A percentile compares a stretch with the other conserved stretches of the same genome.
These are phyloP conservation scores for Trypanosomatidae sp. DNA, from an alignment of 208 protist species.

Conservation along the genomic window DNA sequence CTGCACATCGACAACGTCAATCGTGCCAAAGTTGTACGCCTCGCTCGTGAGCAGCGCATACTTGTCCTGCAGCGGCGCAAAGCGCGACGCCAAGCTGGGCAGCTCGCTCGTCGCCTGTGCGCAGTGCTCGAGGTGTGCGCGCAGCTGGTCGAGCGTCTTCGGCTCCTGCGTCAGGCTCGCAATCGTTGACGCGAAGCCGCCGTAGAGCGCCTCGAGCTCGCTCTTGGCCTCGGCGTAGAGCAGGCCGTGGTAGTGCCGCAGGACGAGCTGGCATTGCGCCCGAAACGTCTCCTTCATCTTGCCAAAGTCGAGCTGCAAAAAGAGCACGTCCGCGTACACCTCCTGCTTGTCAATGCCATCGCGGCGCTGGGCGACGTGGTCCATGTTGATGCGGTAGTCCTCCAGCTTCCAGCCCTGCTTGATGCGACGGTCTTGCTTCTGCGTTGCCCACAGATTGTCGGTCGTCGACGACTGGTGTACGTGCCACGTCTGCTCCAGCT, in stretches of 20 bases:
- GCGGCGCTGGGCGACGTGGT: slow-evolving; percentile 88
- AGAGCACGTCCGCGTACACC: slow-evolving; percentile 89
- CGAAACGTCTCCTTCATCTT: slow-evolving; percentile 95
- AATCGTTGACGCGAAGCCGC: slow-evolving; percentile 70
- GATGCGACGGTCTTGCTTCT: slow-evolving; percentile 87
- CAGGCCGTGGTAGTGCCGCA: slow-evolving; percentile 91
- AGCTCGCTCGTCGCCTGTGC: slow-evolving; percentile 63
- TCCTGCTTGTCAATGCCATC: slow-evolving; percentile 94
- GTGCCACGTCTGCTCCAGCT: slow-evolving; percentile 92
- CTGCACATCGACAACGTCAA: slow-evolving; percentile 66
- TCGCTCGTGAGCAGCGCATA: slow-evolving; percentile 90
- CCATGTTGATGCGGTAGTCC: slow-evolving; percentile 92
- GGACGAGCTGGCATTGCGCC: slow-evolving; percentile 91
- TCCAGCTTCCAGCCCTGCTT: slow-evolving; percentile 90
- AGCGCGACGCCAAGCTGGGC: slow-evolving; percentile 70
- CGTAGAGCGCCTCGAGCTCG: slow-evolving; percentile 87
- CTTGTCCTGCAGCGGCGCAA: slow-evolving; percentile 91
- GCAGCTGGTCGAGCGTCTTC: slow-evolving; percentile 90
- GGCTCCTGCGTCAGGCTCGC: slow-evolving; percentile 72
- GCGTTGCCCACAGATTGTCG: slow-evolving; percentile 90
- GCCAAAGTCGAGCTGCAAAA: slow-evolving; percentile 93
- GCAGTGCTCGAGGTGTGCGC: slow-evolving; percentile 81
- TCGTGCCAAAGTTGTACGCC: slow-evolving; percentile 64
- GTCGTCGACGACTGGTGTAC: slow-evolving; percentile 93
- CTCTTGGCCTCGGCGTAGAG: slow-evolving; percentile 89